Base-by-base conservation (phyloP, 495 filamentous ascomycete genomes). In the Aspergillus baeticus region DNA sequence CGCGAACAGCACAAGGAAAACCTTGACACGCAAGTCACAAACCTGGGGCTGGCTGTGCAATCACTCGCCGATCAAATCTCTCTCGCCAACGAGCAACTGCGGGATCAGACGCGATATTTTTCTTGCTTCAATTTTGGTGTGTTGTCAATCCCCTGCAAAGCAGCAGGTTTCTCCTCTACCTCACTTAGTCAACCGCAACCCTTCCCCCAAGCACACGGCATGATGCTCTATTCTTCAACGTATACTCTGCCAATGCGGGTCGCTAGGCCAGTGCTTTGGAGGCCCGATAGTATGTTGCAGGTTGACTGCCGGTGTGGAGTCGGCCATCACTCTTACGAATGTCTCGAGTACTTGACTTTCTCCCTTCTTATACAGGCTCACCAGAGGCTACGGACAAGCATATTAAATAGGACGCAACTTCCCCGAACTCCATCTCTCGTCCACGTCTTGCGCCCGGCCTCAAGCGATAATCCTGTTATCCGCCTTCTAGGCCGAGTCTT, bases 1-100 rank as follows among this genome's bases (percentile, higher is more conserved):
- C 54, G 54, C 22, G 54, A 57, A 17, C 54, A 57, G 45, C 54
- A 57, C 45, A 57, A 57, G 54, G 54, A 57, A 23, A 57, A 42
- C 17, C 54, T 57, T 0, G 54, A 57, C 18, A 57, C 54, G 1
- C 54, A 57, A 18, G 54, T 57, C 36, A 29, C 36, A 1, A 57
- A 44, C 14, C 37, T 57, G 17, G 45, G 50, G 34, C 44, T 50
- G 36, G 54, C 54, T 6, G 54, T 57, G 7, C 54, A 50, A 23
- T 50, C 45, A 10, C 45, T 57, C 5, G 50, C 54, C 6, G 54
- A 57, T 15, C 54, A 57, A 29, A 33, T 57, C 11, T 45, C 45
- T 10, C 14, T 50, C 10, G 20, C 50, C 20, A 57, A 57, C 45
- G 54, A 57, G 7, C 23, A 37, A 37, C 54, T 57, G 35, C 22